Percentiles rank a stretch among this genome's conserved stretches.
These are phyloP conservation scores for Allodekkera sacchari DNA, from an alignment of 805 yeast genomes.

Conservation along the genomic window DNA sequence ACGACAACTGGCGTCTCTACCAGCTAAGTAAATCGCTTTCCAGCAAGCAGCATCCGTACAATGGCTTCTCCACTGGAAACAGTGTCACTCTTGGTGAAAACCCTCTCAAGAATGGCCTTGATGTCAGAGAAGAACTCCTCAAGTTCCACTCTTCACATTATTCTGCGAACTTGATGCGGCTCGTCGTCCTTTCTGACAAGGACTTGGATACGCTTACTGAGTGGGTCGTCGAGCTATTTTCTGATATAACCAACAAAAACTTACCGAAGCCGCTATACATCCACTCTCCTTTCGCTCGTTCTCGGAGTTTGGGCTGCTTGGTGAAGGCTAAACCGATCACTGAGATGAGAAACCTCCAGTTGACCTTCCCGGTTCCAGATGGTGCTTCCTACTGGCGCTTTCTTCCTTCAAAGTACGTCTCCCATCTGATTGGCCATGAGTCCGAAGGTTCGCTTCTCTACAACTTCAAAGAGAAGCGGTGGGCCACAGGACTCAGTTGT, in stretches of 20 bases:
- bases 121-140: constrained; percentile 75
- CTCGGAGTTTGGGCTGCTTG: constrained; percentile 41
- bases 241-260: constrained; percentile 47
- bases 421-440: constrained; percentile 90
- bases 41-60: constrained; percentile 72
- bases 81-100: constrained; percentile 57
- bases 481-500: constrained; percentile 74
- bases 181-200: constrained; percentile 80
- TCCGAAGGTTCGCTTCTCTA: constrained; percentile 77
- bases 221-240: constrained; percentile 64
- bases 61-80: constrained; percentile 89
- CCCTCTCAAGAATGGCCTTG: constrained; percentile 53
- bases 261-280: constrained; percentile 37
- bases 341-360: constrained; percentile 60
- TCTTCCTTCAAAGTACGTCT: constrained; percentile 61
- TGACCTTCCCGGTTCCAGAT: constrained; percentile 72
- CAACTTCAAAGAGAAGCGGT: constrained; percentile 59
- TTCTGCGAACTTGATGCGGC: constrained; percentile 82
- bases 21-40: constrained; percentile 75
- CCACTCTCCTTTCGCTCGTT: constrained; percentile 35
- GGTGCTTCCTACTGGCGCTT: constrained; percentile 56
- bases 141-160: constrained; percentile 66
- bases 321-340: constrained; percentile 73
- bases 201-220: constrained; percentile 58
- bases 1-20: constrained; percentile 79